Percentiles rank a stretch among this genome's conserved stretches.
phyloP scores from a whole-genome alignment of 2,329 filamentous ascomycete species.

The Cercospora beticola region DNA sequence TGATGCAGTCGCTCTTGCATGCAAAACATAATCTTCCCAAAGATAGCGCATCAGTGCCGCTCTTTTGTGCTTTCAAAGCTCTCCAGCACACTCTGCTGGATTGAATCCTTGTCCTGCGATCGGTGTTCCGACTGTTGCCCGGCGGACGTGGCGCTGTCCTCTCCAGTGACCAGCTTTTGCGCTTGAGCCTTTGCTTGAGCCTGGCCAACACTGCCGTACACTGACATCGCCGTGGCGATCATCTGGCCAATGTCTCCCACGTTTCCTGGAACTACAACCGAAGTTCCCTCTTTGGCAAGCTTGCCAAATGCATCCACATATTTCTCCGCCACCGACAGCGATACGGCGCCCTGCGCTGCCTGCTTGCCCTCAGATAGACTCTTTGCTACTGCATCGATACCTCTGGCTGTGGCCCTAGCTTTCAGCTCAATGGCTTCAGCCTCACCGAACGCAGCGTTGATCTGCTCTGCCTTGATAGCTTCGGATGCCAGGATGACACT shows the following conservation, averaged over 20 bases:
- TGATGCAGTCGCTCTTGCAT: conserved; percentile 2
- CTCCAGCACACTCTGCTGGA: conserved; percentile 42
- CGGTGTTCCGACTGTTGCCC: conserved; percentile 14
- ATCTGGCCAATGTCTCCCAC: conserved; percentile 94
- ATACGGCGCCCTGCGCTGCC: conserved; percentile 79
- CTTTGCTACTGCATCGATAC: conserved; percentile 81
- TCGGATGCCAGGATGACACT: conserved; percentile 94
- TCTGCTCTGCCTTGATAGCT: conserved; percentile 82
- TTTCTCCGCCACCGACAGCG: conserved; percentile 89
- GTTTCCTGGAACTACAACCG: conserved; percentile 93
- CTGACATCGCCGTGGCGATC: conserved; percentile 93
- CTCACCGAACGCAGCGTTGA: conserved; percentile 91
- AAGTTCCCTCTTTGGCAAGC: conserved; percentile 91
- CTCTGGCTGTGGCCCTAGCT: conserved; percentile 79
- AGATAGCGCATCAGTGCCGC: conserved; percentile 33
- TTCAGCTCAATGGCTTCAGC: conserved; percentile 88
- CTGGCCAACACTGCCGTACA: conserved; percentile 90
- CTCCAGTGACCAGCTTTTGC: conserved; percentile 42
- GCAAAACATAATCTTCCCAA: not conserved
- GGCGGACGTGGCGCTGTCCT: conserved; percentile 14
- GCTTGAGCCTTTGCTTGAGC: conserved; percentile 70
- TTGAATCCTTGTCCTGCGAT: conserved; percentile 31
- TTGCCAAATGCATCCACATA: conserved; percentile 95
- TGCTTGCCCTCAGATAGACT: conserved; percentile 62
- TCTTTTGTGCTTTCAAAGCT: conserved; percentile 41